A percentile compares a stretch with the other conserved stretches of the same genome.
Conservation (phyloP, 441 rosid genomes). For the Gossypium schwendimanii region DNA sequence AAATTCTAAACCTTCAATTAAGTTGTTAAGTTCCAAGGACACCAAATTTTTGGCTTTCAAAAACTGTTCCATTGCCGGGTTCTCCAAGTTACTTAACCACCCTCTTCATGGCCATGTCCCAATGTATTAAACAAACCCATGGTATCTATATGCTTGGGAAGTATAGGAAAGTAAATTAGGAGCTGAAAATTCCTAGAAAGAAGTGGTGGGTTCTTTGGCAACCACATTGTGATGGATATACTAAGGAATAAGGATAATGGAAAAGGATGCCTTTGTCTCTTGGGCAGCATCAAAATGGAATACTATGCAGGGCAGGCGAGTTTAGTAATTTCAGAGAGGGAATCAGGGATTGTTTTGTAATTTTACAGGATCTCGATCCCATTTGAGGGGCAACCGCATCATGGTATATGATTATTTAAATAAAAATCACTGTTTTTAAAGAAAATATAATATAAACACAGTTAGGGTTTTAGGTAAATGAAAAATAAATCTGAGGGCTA, state of each 20-base stretch:
- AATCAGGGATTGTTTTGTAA: not conserved
- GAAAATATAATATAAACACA: not conserved
- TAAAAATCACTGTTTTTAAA: not conserved
- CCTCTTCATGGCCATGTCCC: not conserved
- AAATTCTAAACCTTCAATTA: not conserved
- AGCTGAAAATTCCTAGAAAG: not conserved
- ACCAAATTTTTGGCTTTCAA: not conserved
- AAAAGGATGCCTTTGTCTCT: conserved; percentile 14
- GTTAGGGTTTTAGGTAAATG: not conserved
- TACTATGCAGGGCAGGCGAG: not conserved
- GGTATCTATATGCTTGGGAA: not conserved
- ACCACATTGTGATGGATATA: conserved; percentile 5
- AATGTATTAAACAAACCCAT: not conserved
- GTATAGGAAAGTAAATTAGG: not conserved
- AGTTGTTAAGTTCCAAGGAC: not conserved
- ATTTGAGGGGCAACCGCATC: no score
- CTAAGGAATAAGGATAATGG: conserved; percentile 9
- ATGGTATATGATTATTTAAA: no score
- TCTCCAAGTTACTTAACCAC: not conserved
- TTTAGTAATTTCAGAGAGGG: conserved; percentile 3
- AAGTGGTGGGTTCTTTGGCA: conserved; percentile 3
- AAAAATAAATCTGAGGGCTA: not conserved
- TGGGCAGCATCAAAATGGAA: conserved; percentile 4
- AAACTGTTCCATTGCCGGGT: not conserved
- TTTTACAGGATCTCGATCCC: not conserved